A percentile compares a stretch with the other conserved stretches of the same genome.
Conservation (phyloP, 140 eudicot genomes). For the Cichorium intybus region DNA sequence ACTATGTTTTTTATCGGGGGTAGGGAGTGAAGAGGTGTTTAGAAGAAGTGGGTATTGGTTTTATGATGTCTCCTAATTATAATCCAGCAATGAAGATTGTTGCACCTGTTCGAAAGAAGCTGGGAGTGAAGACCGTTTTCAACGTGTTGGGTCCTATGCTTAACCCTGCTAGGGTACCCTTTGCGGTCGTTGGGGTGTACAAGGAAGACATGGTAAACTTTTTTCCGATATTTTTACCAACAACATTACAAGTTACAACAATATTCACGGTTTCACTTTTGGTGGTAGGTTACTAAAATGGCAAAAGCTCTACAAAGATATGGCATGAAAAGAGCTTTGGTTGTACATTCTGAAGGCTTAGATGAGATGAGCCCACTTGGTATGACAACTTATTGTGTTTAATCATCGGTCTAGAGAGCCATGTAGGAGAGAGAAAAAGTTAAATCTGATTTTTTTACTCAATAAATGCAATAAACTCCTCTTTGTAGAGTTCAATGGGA, state of each 20-base stretch:
- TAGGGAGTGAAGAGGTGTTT: slow-evolving; percentile 74
- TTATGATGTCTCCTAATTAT: slow-evolving; percentile 90
- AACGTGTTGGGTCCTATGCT: slow-evolving; percentile 85
- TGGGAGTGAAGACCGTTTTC: slow-evolving; percentile 75
- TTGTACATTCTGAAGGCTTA: slow-evolving; percentile 81
- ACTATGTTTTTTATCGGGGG: background rate
- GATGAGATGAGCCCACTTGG: slow-evolving; percentile 94
- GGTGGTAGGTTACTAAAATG: slow-evolving; percentile 70
- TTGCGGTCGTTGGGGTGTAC: slow-evolving; percentile 84
- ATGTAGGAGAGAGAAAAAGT: no score
- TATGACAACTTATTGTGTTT: slow-evolving; percentile 11
- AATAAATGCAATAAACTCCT: no score
- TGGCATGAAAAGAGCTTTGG: slow-evolving; percentile 87
- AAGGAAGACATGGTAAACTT: slow-evolving; percentile 76
- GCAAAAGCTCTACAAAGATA: slow-evolving; percentile 82
- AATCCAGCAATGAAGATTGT: slow-evolving; percentile 89
- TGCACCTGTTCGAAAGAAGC: slow-evolving; percentile 74
- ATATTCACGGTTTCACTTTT: slow-evolving; percentile 4
- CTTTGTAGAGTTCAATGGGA: no score
- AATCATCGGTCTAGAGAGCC: background rate
- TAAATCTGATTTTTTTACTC: no score
- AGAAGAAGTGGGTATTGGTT: slow-evolving; percentile 82
- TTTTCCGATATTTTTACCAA: background rate
- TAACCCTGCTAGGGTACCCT: slow-evolving; percentile 80
- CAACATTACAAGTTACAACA: background rate